Evolutionary conservation across 805 yeast species (phyloP), one percentile per base, ranked within the genome.

Genomic region (Wickerhamiella kurtzmanii): DNA sequence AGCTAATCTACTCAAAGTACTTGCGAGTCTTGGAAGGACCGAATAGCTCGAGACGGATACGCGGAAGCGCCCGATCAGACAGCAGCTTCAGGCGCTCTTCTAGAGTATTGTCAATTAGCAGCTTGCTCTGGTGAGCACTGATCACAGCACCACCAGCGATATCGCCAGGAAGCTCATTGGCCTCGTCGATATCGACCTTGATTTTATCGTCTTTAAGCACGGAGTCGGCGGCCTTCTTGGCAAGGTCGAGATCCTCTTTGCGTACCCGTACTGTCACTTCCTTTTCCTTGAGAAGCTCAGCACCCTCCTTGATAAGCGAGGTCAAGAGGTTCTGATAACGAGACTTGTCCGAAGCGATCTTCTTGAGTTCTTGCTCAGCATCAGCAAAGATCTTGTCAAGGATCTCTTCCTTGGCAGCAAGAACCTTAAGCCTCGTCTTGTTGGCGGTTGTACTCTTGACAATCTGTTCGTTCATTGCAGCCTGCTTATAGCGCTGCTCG

Each of bases 361-460:
- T 37, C 58, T 72, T 72, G 67, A 92, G 75, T 60, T 80, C 74
- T 36, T 60, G 60, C 55, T 75, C 77, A 20, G 96, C 82, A 11
- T 69, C 75, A 46, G 77, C 80, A 57, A 88, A 83, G 53, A 92
- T 78, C 18, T 73, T 78, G 52, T 77, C 77, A 57, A 92, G 70
- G 13, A 85, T 77, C 56, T 79, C 78, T 61, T 89, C 95, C 62
- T 88, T 85, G 47, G 94, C 84, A 16, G 82, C 74, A 56, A 92
- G 77, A 35, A 89, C 79, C 70, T 87, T 82, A 64, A 92, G 80
- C 69, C 98, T 81, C 54, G 94, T 84, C 71, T 92, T 87, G 74
- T 92, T 92, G 54, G 89, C 87, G 62, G 92, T 82, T 47, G 95
- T 89, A 25, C 97, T 88, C 70, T 86, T 87, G 59, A 88, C 78